These are phyloP conservation scores for Bretziella fagacearum DNA, from an alignment of 2,329 filamentous ascomycete species.

Conservation along the genomic window DNA sequence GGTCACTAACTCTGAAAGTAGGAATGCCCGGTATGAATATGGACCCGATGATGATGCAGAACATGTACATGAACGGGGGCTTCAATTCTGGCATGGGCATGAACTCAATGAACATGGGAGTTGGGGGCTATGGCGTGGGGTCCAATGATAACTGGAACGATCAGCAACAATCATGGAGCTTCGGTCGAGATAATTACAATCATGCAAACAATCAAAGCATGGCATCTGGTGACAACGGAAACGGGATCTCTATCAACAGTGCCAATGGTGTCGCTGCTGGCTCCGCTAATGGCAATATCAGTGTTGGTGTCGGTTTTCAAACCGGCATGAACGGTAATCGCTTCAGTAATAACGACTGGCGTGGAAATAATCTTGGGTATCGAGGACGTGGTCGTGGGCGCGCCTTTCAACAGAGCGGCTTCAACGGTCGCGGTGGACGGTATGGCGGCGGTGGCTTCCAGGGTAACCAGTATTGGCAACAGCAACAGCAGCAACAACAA, in stretches of 20 bases:
- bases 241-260: slow-evolving; percentile 39
- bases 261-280: background rate
- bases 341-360: slow-evolving; percentile 12
- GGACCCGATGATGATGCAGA: slow-evolving; percentile 62
- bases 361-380: slow-evolving; percentile 9
- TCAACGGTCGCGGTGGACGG: slow-evolving; percentile 15
- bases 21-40: slow-evolving; percentile 73
- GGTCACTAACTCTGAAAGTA: slow-evolving; percentile 21
- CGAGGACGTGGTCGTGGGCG: slow-evolving; percentile 13
- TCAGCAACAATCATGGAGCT: slow-evolving; percentile 61
- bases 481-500: too few relatives aligned
- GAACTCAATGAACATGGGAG: slow-evolving; percentile 37
- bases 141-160: slow-evolving; percentile 67
- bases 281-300: slow-evolving; percentile 3
- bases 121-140: slow-evolving; percentile 56
- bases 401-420: slow-evolving; percentile 11
- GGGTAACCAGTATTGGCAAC: slow-evolving; percentile 18
- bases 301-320: too few relatives aligned
- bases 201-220: slow-evolving; percentile 68
- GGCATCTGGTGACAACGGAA: slow-evolving; percentile 58
- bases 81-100: slow-evolving; percentile 50
- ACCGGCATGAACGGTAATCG: slow-evolving; percentile 10
- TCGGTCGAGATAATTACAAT: slow-evolving; percentile 79
- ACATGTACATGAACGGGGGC: slow-evolving; percentile 63
- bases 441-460: slow-evolving; percentile 17